Evolutionary conservation across 495 filamentous ascomycete genomes (phyloP).

Genomic region (Hyaloscypha finlandica): DNA sequence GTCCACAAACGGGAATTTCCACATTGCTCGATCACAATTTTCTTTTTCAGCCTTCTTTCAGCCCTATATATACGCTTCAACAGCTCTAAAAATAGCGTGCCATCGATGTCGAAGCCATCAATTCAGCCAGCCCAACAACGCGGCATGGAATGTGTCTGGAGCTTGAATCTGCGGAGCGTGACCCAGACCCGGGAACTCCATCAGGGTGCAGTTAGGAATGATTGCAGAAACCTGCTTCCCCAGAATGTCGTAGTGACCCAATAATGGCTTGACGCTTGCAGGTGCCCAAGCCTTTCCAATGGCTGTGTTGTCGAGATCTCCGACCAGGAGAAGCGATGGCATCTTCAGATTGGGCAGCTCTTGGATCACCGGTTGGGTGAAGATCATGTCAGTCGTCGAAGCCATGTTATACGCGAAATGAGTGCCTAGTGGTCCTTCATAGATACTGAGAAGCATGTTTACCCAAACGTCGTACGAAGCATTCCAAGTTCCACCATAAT

Average conservation of each 20-base stretch:
- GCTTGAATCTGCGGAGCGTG: conserved; percentile 50
- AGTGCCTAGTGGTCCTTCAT: conserved; percentile 37
- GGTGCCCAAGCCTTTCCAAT: conserved; percentile 50
- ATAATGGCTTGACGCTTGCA: conserved; percentile 37
- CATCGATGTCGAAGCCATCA: neutral
- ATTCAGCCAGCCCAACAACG: conserved; percentile 39
- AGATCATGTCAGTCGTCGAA: conserved; percentile 44
- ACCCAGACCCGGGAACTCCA: conserved; percentile 43
- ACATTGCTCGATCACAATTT: neutral
- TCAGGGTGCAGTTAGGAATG: conserved; percentile 42
- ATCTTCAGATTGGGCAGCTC: conserved; percentile 41
- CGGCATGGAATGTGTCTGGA: conserved; percentile 38
- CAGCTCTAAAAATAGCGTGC: neutral
- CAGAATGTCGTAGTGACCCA: conserved; percentile 45
- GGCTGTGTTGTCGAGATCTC: conserved; percentile 45
- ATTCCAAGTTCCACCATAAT: conserved; percentile 44
- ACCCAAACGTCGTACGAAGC: conserved; percentile 46
- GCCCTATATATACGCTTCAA: neutral
- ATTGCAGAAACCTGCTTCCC: conserved; percentile 40
- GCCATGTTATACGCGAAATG: conserved; percentile 41
- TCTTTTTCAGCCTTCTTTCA: neutral
- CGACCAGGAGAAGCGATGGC: conserved; percentile 42
- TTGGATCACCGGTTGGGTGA: conserved; percentile 46
- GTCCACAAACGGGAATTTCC: neutral
- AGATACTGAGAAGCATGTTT: conserved; percentile 47